Conservation (phyloP, 495 filamentous ascomycete genomes). For the Podospora tetraspora region DNA sequence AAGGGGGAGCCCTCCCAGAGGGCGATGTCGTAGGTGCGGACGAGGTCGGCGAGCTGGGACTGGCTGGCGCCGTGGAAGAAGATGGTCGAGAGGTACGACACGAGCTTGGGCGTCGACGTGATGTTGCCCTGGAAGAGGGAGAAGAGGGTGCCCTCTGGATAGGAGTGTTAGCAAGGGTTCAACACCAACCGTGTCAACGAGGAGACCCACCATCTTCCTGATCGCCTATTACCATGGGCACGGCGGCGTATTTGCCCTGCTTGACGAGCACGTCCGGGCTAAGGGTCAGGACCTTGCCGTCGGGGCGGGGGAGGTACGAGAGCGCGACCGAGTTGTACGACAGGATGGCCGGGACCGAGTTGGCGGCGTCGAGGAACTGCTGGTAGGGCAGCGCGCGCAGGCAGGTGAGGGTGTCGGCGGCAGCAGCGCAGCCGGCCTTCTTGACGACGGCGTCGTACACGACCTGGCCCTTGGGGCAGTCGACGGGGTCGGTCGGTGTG, state of each 20-base stretch:
- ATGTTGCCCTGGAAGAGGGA: constrained; percentile 59
- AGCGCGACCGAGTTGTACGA: constrained; percentile 59
- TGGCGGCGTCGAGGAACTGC: constrained; percentile 57
- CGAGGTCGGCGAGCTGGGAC: constrained; percentile 44
- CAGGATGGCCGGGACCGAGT: constrained; percentile 59
- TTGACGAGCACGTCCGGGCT: constrained; percentile 50
- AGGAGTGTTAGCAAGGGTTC: no score
- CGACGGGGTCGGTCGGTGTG: constrained; percentile 58
- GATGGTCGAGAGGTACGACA: constrained; percentile 51
- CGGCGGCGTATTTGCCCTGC: constrained; percentile 49
- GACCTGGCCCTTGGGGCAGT: constrained; percentile 56
- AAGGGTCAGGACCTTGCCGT: constrained; percentile 51
- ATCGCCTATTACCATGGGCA: constrained; percentile 55
- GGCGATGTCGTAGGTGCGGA: constrained; percentile 51
- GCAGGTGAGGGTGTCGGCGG: constrained; percentile 56
- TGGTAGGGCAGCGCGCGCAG: constrained; percentile 55
- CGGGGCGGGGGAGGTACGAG: constrained; percentile 61
- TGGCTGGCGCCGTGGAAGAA: constrained; percentile 52
- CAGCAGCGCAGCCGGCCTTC: constrained; percentile 52
- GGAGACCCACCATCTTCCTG: no score
- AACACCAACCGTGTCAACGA: no score
- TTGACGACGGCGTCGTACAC: constrained; percentile 60
- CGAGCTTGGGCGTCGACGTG: constrained; percentile 50
- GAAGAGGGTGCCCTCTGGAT: constrained; percentile 59
- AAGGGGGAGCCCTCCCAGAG: constrained; percentile 57